A percentile compares a stretch with the other conserved stretches of the same genome.
phyloP scores from a whole-genome alignment of 805 yeast species.

The Maudiozyma pseudohumilis region DNA sequence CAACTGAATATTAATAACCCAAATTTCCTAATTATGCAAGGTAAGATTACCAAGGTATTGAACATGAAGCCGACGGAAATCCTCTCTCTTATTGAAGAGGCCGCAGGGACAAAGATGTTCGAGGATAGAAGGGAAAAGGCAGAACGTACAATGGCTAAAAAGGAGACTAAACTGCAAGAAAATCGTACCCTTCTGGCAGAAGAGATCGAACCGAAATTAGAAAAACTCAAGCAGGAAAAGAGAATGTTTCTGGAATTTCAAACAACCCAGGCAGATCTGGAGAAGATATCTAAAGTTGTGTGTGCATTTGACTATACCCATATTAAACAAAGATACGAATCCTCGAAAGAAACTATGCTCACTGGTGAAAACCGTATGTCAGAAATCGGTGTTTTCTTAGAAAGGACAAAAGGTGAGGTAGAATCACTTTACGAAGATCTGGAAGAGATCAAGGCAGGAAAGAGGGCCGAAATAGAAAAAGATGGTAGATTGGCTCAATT shows the following conservation, averaged over 20 bases:
- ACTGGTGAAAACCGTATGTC: slow-evolving; percentile 34
- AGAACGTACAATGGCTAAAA: slow-evolving; percentile 81
- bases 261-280: slow-evolving; percentile 71
- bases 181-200: slow-evolving; percentile 64
- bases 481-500: slow-evolving; percentile 52
- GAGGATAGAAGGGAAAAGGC: slow-evolving; percentile 92
- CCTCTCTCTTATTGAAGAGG: slow-evolving; percentile 87
- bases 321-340: slow-evolving; percentile 33
- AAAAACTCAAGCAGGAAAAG: slow-evolving; percentile 70
- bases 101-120: slow-evolving; percentile 94
- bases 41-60: slow-evolving; percentile 91
- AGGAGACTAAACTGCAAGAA: slow-evolving; percentile 74
- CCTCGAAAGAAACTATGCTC: slow-evolving; percentile 36
- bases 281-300: slow-evolving; percentile 60
- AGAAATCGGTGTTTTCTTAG: slow-evolving; percentile 36
- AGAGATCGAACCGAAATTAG: slow-evolving; percentile 89
- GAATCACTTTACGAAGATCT: slow-evolving; percentile 51
- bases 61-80: slow-evolving; percentile 94
- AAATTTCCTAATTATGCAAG: slow-evolving; percentile 96
- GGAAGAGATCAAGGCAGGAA: slow-evolving; percentile 39
- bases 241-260: slow-evolving; percentile 78
- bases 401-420: slow-evolving; percentile 46
- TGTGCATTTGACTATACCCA: slow-evolving; percentile 63
- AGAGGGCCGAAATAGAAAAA: slow-evolving; percentile 48
- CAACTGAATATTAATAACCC: slow-evolving; percentile 96